Evolutionary conservation across 352 stramenopile genomes (phyloP).

Genomic region (Phytopythium cucurbitacearum): DNA sequence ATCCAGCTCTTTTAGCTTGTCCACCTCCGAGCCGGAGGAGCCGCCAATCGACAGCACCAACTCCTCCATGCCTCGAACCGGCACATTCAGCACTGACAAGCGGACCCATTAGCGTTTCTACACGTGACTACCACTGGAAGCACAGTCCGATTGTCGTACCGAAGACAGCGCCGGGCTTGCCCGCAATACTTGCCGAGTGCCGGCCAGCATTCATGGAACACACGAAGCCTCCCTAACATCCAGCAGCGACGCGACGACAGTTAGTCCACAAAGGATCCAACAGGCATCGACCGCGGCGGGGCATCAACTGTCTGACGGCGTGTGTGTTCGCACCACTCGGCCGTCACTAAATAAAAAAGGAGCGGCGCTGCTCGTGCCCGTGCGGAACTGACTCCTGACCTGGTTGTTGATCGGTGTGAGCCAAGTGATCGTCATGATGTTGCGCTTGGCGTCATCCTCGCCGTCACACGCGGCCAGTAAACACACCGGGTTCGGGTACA

Average conservation of each 20-base stretch:
- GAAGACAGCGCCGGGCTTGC: constrained; percentile 42
- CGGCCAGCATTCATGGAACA: constrained; percentile 77
- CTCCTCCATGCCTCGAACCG: constrained; percentile 65
- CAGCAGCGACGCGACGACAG: no score
- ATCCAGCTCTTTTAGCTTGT: constrained; percentile 60
- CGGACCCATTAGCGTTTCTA: constrained; percentile 8
- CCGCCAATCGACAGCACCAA: constrained; percentile 72
- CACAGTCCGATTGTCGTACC: constrained; percentile 20
- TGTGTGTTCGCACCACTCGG: no score
- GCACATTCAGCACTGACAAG: constrained; percentile 65
- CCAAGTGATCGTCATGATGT: constrained; percentile 86
- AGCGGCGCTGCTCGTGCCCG: no score
- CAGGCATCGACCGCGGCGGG: no score
- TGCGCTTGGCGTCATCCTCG: constrained; percentile 17
- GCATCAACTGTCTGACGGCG: no score
- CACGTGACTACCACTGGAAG: background rate
- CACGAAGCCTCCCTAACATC: constrained; percentile 60
- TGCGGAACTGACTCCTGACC: constrained; percentile 12
- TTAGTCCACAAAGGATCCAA: no score
- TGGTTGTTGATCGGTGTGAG: constrained; percentile 87
- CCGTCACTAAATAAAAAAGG: no score
- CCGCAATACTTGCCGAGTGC: constrained; percentile 60
- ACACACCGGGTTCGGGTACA: constrained; percentile 83
- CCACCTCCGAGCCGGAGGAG: constrained; percentile 37
- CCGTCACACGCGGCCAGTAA: constrained; percentile 41